Evolutionary conservation across 192 early-diverging fungal genomes (phyloP).

Genomic region (Entophlyctis luteolus): DNA sequence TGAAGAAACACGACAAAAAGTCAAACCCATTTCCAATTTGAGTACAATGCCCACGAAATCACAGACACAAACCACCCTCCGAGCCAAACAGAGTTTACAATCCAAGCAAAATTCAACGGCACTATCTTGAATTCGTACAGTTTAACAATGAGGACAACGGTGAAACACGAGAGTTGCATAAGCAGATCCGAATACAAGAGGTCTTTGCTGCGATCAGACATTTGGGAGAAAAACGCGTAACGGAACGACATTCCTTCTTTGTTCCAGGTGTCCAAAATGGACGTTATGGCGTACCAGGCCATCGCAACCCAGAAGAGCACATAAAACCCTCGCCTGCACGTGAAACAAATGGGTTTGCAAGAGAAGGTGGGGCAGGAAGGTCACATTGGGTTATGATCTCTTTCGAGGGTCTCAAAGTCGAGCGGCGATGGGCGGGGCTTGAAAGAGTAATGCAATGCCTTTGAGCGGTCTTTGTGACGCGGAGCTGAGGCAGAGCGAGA

Average conservation of each 20-base stretch:
- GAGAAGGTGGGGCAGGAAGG: no score
- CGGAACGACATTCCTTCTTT: conserved; percentile 49
- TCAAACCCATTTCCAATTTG: conserved; percentile 80
- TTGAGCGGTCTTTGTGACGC: no score
- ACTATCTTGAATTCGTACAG: conserved; percentile 49
- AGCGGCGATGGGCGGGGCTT: conserved; percentile 9
- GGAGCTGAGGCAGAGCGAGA: no score
- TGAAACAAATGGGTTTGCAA: no score
- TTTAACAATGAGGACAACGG: conserved; percentile 61
- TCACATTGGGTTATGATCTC: conserved; percentile 3
- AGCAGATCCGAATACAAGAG: conserved; percentile 69
- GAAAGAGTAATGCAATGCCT: no score
- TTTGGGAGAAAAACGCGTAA: conserved; percentile 49
- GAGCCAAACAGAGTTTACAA: conserved; percentile 56
- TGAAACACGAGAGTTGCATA: conserved; percentile 63
- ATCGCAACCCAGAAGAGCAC: conserved; percentile 81
- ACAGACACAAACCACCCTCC: conserved; percentile 35
- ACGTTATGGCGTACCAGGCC: conserved; percentile 63
- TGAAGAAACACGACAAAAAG: neutral
- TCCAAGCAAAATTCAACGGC: conserved; percentile 33
- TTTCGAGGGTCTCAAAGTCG: conserved; percentile 12
- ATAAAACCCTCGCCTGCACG: conserved; percentile 69
- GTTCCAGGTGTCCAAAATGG: conserved; percentile 53
- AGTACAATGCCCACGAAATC: conserved; percentile 36
- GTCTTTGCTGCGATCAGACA: conserved; percentile 60